Evolutionary conservation across 2,329 filamentous ascomycete genomes (phyloP).

Genomic region (Paramyrothecium roridum): DNA sequence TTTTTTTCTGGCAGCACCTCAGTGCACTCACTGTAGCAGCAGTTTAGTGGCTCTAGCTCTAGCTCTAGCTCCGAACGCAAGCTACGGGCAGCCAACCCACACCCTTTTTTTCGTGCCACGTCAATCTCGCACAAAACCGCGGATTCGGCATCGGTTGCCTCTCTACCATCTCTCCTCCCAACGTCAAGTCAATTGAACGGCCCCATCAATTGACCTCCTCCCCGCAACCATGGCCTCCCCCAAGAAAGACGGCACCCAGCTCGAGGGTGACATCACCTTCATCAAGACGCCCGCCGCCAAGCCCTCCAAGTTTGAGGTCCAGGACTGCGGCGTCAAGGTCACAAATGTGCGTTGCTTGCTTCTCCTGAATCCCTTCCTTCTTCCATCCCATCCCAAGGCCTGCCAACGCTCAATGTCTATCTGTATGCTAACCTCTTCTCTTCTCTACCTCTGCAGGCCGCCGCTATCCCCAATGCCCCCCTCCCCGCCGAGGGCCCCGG

Average conservation of each 20-base stretch:
- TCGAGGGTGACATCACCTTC: conserved; percentile 22
- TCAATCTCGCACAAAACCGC: too few relatives aligned
- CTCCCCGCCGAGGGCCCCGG: conserved; percentile 82
- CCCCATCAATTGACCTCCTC: not conserved
- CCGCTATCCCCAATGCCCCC: conserved; percentile 86
- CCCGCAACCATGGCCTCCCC: not conserved
- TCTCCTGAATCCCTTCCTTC: not conserved
- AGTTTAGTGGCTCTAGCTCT: too few relatives aligned
- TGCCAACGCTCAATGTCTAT: not conserved
- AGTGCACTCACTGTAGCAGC: too few relatives aligned
- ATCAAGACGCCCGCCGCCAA: conserved; percentile 21
- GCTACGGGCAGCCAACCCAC: too few relatives aligned
- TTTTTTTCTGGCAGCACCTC: too few relatives aligned
- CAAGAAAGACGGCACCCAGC: not conserved
- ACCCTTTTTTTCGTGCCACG: too few relatives aligned
- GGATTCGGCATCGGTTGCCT: too few relatives aligned
- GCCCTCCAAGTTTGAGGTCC: conserved; percentile 59
- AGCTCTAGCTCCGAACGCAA: too few relatives aligned
- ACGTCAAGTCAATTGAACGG: too few relatives aligned
- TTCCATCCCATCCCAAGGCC: not conserved
- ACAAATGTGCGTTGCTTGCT: conserved; percentile 27
- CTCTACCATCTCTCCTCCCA: too few relatives aligned
- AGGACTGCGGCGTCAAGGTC: conserved; percentile 44
- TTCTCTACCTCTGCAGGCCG: conserved; percentile 55
- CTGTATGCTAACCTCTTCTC: not conserved